phyloP scores from a whole-genome alignment of 2,329 filamentous ascomycete genomes.

The Ophiostoma tasmaniense region DNA sequence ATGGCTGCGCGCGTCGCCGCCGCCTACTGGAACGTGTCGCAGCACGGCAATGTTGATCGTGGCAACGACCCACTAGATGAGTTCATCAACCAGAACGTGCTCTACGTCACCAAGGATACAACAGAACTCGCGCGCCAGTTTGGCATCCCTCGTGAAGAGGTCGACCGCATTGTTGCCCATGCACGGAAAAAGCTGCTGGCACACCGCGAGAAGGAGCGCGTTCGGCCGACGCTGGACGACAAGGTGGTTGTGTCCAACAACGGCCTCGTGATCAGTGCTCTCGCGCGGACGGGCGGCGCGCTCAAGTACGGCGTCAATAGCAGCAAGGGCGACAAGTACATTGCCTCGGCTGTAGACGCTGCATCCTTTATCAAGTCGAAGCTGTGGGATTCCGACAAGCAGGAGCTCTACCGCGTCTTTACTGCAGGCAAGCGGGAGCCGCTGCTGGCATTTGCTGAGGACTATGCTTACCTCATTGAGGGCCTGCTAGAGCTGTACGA shows the following conservation, averaged over 20 bases:
- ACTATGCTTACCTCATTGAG: slow-evolving; percentile 83
- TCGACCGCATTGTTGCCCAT: slow-evolving; percentile 56
- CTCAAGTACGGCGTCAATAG: slow-evolving; percentile 44
- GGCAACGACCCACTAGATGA: slow-evolving; percentile 86
- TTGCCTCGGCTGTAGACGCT: slow-evolving; percentile 57
- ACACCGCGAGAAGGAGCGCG: slow-evolving; percentile 65
- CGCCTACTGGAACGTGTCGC: slow-evolving; percentile 72
- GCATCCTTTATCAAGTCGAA: slow-evolving; percentile 63
- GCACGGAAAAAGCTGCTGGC: slow-evolving; percentile 61
- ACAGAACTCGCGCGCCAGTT: slow-evolving; percentile 67
- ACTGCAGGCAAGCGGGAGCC: slow-evolving; percentile 55
- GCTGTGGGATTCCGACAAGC: slow-evolving; percentile 58
- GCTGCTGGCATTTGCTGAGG: slow-evolving; percentile 74
- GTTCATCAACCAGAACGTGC: slow-evolving; percentile 86
- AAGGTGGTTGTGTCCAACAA: slow-evolving; percentile 87
- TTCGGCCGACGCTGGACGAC: slow-evolving; percentile 70
- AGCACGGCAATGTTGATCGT: slow-evolving; percentile 77
- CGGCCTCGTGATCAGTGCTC: slow-evolving; percentile 72
- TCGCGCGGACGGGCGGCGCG: slow-evolving; percentile 66
- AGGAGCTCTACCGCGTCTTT: slow-evolving; percentile 66
- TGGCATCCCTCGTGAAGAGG: slow-evolving; percentile 59
- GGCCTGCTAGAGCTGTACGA: slow-evolving; percentile 80
- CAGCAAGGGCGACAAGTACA: slow-evolving; percentile 50
- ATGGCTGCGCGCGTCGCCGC: slow-evolving; percentile 66
- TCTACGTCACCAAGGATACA: slow-evolving; percentile 61